Conservation (phyloP, 1,284 basidiomycete genomes). For the Leccinum pachyderme region DNA sequence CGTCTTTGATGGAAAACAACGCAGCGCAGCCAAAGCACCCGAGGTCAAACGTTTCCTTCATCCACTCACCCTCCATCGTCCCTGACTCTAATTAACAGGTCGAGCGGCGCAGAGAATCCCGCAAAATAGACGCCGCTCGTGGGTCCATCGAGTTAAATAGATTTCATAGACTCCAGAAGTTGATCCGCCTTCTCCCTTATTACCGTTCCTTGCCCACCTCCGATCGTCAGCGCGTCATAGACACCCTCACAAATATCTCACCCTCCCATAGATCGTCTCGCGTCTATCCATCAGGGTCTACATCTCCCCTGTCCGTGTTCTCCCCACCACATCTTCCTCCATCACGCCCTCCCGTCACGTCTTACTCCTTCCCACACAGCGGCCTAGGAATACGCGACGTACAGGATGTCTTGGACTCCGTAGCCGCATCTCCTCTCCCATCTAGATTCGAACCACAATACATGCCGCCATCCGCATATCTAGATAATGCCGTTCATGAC, state of each 20-base stretch:
- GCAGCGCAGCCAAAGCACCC: constrained; percentile 62
- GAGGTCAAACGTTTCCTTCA: constrained; percentile 51
- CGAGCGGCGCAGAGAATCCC: constrained; percentile 49
- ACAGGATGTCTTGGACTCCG: constrained; percentile 11
- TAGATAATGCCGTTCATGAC: constrained; percentile 3
- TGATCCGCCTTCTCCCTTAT: constrained; percentile 42
- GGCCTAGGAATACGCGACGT: constrained; percentile 14
- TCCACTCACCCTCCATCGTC: neutral
- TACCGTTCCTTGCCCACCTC: constrained; percentile 35
- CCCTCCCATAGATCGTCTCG: constrained; percentile 8
- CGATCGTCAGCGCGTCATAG: constrained; percentile 34
- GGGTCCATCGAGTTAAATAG: constrained; percentile 54
- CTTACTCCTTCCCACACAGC: constrained; percentile 15
- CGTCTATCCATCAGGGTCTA: constrained; percentile 21
- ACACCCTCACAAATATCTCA: constrained; percentile 21
- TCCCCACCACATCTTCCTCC: constrained; percentile 1
- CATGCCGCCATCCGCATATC: constrained; percentile 10
- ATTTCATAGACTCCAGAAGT: constrained; percentile 43
- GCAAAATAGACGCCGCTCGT: constrained; percentile 45
- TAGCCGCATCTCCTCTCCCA: constrained; percentile 2
- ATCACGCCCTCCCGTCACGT: constrained; percentile 5
- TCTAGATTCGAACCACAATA: constrained; percentile 22
- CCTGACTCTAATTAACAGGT: constrained; percentile 35
- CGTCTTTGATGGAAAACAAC: constrained; percentile 72
- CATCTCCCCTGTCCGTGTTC: constrained; percentile 7